Base-by-base conservation (phyloP, 169 alveolate genomes). In the Plasmodium falciparum region DNA sequence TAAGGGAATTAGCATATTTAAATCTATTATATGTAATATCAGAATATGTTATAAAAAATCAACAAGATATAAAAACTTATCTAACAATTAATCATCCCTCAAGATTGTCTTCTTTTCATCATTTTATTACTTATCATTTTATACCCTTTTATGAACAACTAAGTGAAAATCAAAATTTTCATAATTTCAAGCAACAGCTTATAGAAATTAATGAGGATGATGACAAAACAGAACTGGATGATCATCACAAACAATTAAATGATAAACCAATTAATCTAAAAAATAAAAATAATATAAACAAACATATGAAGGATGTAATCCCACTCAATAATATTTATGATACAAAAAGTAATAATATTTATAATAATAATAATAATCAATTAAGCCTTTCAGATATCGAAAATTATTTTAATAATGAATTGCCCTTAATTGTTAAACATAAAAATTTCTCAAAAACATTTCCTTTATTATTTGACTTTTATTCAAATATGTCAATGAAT, bases 81-180 rank as follows among this genome's bases (percentile, higher is more conserved):
- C 61, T 92, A 7, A 93, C 91, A 22, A 1, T 26, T 17, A 93
- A 88, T 66, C 96, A 94, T 58, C 96, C 96, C 9, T 93, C 96
- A 54, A 39, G 96, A 73, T 88, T 94, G 11, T 89, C 93, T 24
- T 69, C 96, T n/a, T 94, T 94, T 80, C 78, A 94, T 88, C 95
- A 94, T 78, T 75, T 94, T 54, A 89, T 94, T 47, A 91, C 93
- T 50, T 73, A 90, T 74, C 95, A 93, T 67, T 75, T 94, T 62
- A 56, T 78, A 11, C 80, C 80, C 39, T 88, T 88, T 75, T 88
- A 88, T 59, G 88, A 88, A 20, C 56, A 74, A 56, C 61, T 88
- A 70, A 56, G 85, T 43, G 13, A 22, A 22, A 49, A 54, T 26
- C 85, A 66, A 66, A 71, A 88, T 59, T 88, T 88, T 67, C 74